phyloP scores from a whole-genome alignment of 2,329 filamentous ascomycete genomes.

The Rhinocladiella similis region DNA sequence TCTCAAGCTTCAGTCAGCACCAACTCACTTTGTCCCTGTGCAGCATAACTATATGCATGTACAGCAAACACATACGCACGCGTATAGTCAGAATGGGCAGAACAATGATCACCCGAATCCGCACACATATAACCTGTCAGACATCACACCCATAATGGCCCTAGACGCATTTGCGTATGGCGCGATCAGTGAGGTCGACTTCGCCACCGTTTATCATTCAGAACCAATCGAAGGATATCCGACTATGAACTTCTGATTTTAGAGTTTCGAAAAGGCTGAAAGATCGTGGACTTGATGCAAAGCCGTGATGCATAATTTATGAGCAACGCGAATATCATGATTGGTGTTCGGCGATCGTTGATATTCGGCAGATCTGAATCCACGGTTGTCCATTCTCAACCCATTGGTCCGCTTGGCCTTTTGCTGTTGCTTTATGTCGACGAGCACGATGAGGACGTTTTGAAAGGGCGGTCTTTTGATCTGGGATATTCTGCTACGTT shows the following conservation, averaged over 20 bases:
- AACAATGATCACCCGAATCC: constrained; percentile 5
- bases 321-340: background rate
- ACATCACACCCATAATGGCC: constrained; percentile 14
- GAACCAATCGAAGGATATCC: constrained; percentile 14
- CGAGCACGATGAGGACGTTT: no score
- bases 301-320: background rate
- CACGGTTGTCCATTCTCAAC: no score
- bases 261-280: background rate
- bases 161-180: constrained; percentile 23
- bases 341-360: no score
- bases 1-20: background rate
- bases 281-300: no score
- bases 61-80: background rate
- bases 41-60: background rate
- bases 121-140: constrained; percentile 12
- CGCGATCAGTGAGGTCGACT: constrained; percentile 18
- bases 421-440: no score
- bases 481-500: no score
- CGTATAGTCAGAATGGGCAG: background rate
- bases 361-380: no score
- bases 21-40: background rate
- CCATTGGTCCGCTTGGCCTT: no score
- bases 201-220: constrained; percentile 18
- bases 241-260: constrained; percentile 16
- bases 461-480: no score